These are phyloP conservation scores for Metarhizium rileyi DNA, from an alignment of 2,329 filamentous ascomycete species.

Conservation along the genomic window DNA sequence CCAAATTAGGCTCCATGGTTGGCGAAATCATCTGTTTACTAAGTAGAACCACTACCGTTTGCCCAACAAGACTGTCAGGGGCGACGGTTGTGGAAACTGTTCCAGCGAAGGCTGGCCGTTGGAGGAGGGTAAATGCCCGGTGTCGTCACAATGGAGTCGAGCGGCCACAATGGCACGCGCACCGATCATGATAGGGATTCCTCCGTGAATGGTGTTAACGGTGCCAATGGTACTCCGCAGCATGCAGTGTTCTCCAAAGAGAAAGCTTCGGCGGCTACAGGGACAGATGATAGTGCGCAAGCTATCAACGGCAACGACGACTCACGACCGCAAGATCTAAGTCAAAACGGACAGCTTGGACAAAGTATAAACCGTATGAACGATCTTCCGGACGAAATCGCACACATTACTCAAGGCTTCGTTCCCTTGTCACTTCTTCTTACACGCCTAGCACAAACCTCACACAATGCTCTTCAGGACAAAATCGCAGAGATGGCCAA, in stretches of 20 bases:
- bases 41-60: background rate
- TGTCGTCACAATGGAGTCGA: slow-evolving; percentile 45
- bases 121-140: slow-evolving; percentile 35
- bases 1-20: background rate
- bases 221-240: slow-evolving; percentile 17
- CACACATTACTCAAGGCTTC: slow-evolving; percentile 67
- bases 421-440: slow-evolving; percentile 67
- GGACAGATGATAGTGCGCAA: slow-evolving; percentile 4
- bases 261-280: slow-evolving; percentile 13
- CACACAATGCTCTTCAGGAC: slow-evolving; percentile 67
- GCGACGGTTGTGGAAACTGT: background rate
- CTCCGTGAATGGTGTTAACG: slow-evolving; percentile 34
- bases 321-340: background rate
- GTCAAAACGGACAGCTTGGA: background rate
- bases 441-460: slow-evolving; percentile 69
- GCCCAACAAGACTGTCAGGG: background rate
- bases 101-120: slow-evolving; percentile 2
- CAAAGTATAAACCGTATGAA: slow-evolving; percentile 31
- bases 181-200: slow-evolving; percentile 46
- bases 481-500: slow-evolving; percentile 61
- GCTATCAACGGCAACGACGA: slow-evolving; percentile 18
- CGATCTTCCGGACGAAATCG: slow-evolving; percentile 50
- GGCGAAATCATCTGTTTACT: background rate
- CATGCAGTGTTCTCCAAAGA: slow-evolving; percentile 23
- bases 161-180: slow-evolving; percentile 41